phyloP scores from a whole-genome alignment of 768 basidiomycete genomes.

The Leccinum incarnatum region DNA sequence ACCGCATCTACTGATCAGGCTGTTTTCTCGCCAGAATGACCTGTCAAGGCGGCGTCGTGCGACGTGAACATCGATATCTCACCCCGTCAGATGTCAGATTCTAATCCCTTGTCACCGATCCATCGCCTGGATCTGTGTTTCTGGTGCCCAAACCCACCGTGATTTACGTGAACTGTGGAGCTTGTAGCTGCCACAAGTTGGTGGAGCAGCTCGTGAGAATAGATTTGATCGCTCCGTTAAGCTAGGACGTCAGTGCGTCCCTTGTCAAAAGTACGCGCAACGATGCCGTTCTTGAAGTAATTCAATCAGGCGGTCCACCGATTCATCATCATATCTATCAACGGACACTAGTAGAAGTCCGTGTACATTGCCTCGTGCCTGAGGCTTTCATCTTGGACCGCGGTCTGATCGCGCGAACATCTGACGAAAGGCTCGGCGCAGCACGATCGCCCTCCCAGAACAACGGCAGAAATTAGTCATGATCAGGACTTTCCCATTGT shows the following conservation, averaged over 20 bases:
- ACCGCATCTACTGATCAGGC: background rate
- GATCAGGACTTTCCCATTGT: background rate
- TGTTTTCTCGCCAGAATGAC: background rate
- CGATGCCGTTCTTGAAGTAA: no score
- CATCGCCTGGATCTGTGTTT: constrained; percentile 7
- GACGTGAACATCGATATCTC: background rate
- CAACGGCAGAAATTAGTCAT: background rate
- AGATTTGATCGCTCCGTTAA: background rate
- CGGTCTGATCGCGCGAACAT: background rate
- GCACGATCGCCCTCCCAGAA: constrained; percentile 8
- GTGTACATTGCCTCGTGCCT: background rate
- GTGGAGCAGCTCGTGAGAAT: background rate
- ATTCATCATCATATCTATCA: no score
- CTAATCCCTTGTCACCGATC: background rate
- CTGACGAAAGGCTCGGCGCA: background rate
- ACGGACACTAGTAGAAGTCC: background rate
- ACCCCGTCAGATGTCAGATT: background rate
- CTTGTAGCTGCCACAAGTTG: background rate
- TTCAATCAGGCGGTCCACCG: no score
- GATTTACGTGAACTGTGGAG: background rate
- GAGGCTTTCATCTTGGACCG: background rate
- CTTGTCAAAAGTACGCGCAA: background rate
- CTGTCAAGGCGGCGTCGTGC: background rate
- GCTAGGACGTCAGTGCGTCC: background rate
- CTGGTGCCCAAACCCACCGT: background rate